These are phyloP conservation scores for Penicillium sp. DNA, from an alignment of 2,329 filamentous ascomycete genomes.

Conservation along the genomic window DNA sequence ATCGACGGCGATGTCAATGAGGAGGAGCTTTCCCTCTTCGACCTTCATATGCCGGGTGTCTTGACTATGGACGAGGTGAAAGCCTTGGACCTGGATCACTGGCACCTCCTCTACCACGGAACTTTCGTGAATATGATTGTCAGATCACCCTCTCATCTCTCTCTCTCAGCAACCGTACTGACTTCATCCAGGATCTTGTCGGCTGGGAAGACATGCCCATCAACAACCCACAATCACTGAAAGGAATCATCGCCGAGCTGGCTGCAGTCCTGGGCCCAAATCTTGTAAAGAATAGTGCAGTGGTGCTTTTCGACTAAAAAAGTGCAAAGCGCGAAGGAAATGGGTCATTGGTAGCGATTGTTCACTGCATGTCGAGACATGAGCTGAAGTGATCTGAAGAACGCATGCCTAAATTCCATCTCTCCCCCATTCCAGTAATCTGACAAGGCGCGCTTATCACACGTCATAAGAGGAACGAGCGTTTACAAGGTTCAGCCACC, in stretches of 20 bases:
- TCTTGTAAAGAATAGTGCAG: slow-evolving; percentile 42
- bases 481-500: background rate
- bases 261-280: slow-evolving; percentile 45
- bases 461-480: background rate
- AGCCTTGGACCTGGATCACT: slow-evolving; percentile 44
- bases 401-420: background rate
- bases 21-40: slow-evolving; percentile 46
- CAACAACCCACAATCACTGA: slow-evolving; percentile 44
- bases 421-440: background rate
- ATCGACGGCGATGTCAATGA: slow-evolving; percentile 31
- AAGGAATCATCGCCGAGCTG: slow-evolving; percentile 48
- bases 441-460: background rate
- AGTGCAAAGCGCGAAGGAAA: background rate
- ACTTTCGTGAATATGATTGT: slow-evolving; percentile 45
- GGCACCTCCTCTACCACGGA: slow-evolving; percentile 43
- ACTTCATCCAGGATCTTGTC: slow-evolving; percentile 40
- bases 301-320: slow-evolving; percentile 38
- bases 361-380: background rate
- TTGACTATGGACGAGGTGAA: slow-evolving; percentile 44
- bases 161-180: background rate
- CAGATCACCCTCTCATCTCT: slow-evolving; percentile 9
- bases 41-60: slow-evolving; percentile 47
- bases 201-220: slow-evolving; percentile 47
- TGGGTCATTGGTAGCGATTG: background rate
- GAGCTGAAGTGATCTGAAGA: background rate